Conservation (phyloP, 1,284 basidiomycete genomes). For the Rhodotorula mucilaginosa region DNA sequence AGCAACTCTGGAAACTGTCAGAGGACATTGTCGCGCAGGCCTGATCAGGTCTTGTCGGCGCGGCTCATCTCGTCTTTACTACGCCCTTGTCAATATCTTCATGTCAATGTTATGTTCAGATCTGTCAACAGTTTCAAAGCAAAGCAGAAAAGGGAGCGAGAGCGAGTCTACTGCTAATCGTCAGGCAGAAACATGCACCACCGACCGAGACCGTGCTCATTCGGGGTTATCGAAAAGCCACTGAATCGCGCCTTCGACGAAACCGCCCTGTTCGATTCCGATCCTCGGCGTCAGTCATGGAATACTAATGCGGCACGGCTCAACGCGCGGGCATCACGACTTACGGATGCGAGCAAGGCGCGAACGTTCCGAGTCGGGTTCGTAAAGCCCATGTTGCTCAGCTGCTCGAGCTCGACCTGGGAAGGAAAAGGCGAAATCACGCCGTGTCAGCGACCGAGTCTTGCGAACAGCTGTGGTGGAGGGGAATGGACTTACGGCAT, state of each 20-base stretch:
- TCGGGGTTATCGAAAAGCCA: slow-evolving; percentile 29
- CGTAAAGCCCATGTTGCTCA: slow-evolving; percentile 38
- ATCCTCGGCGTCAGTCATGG: background rate
- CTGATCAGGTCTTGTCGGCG: background rate
- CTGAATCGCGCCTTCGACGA: slow-evolving; percentile 29
- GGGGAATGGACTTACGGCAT: slow-evolving; percentile 14
- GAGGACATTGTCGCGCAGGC: slow-evolving; percentile 26
- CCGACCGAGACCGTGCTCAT: background rate
- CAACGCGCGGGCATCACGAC: background rate
- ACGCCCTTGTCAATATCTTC: background rate
- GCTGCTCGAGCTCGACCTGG: slow-evolving; percentile 37
- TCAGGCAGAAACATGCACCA: too few relatives aligned
- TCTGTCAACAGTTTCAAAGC: too few relatives aligned
- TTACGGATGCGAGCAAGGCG: slow-evolving; percentile 30
- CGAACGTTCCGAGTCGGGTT: slow-evolving; percentile 34
- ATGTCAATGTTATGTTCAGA: too few relatives aligned
- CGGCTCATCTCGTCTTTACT: too few relatives aligned
- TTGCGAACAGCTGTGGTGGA: background rate
- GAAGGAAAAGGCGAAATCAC: background rate
- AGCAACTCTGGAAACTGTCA: slow-evolving; percentile 37
- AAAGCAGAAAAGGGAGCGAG: too few relatives aligned
- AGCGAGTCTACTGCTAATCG: too few relatives aligned
- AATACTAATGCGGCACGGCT: too few relatives aligned
- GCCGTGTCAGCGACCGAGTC: background rate
- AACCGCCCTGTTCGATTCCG: background rate